A percentile compares a stretch with the other conserved stretches of the same genome.
These are phyloP conservation scores for Cryptococcus hybrid DNA, from an alignment of 1,284 basidiomycete species.

Conservation along the genomic window DNA sequence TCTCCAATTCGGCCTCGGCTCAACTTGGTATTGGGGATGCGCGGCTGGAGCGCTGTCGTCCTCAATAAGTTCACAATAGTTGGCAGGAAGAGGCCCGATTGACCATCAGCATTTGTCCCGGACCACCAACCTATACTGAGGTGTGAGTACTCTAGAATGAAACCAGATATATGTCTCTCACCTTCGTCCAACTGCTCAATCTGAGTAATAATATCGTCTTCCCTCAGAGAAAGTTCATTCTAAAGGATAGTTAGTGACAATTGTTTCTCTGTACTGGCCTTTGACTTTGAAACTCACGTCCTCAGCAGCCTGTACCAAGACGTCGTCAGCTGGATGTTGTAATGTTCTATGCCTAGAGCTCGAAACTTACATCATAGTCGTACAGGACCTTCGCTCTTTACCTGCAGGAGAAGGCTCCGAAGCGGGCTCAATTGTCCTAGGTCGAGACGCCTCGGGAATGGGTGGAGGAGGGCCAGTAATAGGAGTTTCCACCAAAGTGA, in stretches of 20 bases:
- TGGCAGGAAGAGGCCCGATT: slow-evolving; percentile 68
- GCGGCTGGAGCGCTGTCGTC: slow-evolving; percentile 40
- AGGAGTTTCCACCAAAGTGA: slow-evolving; percentile 40
- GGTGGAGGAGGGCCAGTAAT: slow-evolving; percentile 28
- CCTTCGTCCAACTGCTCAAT: slow-evolving; percentile 81
- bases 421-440: slow-evolving; percentile 12
- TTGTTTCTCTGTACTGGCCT: slow-evolving; percentile 1
- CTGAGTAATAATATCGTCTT: slow-evolving; percentile 77
- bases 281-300: background rate
- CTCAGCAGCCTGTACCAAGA: background rate
- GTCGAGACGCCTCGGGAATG: slow-evolving; percentile 29
- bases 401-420: slow-evolving; percentile 12
- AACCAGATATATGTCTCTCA: slow-evolving; percentile 8
- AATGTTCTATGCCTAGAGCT: background rate
- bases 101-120: slow-evolving; percentile 64
- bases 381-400: slow-evolving; percentile 60
- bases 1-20: slow-evolving; percentile 8
- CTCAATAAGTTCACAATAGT: slow-evolving; percentile 71
- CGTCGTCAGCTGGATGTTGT: background rate
- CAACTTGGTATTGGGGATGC: slow-evolving; percentile 7
- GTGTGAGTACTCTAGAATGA: background rate
- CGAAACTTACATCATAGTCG: slow-evolving; percentile 58
- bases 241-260: slow-evolving; percentile 45
- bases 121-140: slow-evolving; percentile 65
- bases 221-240: slow-evolving; percentile 74